These are phyloP conservation scores for Solanum lycopersicoides DNA, from an alignment of 257 asterid genomes.

Conservation along the genomic window DNA sequence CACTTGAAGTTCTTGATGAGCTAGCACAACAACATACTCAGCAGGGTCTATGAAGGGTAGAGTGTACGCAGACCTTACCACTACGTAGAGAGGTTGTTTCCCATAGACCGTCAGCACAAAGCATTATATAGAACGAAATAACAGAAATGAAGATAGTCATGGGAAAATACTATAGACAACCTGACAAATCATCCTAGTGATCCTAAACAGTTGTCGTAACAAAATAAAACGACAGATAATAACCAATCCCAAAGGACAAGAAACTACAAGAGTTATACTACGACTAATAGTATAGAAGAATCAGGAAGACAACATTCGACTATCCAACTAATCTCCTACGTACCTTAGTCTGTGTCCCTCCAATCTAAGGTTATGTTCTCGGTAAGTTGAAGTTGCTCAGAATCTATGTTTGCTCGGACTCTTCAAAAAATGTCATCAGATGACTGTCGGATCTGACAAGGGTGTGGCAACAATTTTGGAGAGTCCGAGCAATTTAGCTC, in stretches of 20 bases:
- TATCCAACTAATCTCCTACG: not conserved
- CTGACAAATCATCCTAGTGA: too few species aligned
- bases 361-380: not conserved
- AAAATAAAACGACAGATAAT: not conserved
- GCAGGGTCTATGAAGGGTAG: not conserved
- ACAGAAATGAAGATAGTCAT: not conserved
- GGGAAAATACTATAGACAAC: not conserved
- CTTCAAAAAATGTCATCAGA: too few species aligned
- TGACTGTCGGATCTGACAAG: too few species aligned
- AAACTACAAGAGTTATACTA: not conserved
- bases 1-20: not conserved
- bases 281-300: not conserved
- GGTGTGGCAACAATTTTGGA: too few species aligned
- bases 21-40: not conserved
- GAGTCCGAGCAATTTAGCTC: not conserved
- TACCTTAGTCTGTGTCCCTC: not conserved
- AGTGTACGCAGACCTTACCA: not conserved
- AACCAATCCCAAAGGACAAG: not conserved
- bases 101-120: not conserved
- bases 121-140: not conserved
- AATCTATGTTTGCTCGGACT: too few species aligned
- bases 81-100: not conserved
- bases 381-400: too few species aligned
- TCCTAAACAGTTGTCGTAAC: not conserved
- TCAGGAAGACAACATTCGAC: not conserved